phyloP scores from a whole-genome alignment of 441 rosid genomes.

The Gossypium gossypioides region DNA sequence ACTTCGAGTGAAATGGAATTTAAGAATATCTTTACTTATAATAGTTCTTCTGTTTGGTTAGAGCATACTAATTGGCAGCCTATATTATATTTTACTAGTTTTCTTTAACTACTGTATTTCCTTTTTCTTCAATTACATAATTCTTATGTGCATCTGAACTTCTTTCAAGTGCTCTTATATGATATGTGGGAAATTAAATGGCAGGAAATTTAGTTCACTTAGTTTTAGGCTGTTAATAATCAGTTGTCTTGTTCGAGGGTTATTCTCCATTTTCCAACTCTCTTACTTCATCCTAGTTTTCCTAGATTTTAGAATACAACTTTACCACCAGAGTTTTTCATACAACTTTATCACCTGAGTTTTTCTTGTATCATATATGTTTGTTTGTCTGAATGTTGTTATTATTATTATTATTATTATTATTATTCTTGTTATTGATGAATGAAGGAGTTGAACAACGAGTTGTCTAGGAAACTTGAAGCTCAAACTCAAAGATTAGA shows the following conservation, averaged over 20 bases:
- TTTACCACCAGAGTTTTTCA: no score
- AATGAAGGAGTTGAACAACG: slow-evolving; percentile 73
- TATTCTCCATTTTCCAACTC: no score
- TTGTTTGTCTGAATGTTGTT: background rate
- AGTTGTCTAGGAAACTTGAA: slow-evolving; percentile 76
- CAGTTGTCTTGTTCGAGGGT: no score
- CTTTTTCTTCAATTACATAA: background rate
- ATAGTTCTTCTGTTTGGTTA: background rate
- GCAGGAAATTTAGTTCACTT: no score
- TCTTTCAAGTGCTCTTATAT: background rate
- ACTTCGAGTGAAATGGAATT: background rate
- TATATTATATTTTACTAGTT: background rate
- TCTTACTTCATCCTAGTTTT: no score
- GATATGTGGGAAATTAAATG: no score
- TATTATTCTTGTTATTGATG: slow-evolving; percentile 7
- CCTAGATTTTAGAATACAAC: no score
- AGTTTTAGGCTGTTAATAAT: no score
- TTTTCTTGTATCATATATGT: background rate
- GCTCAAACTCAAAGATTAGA: slow-evolving; percentile 87
- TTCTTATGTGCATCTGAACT: background rate
- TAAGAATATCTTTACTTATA: background rate
- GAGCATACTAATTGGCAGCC: background rate
- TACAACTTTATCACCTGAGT: no score
- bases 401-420: background rate
- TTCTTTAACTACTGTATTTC: background rate